Conservation (phyloP, 2,329 filamentous ascomycete genomes). For the Verticillium albo-atrum region DNA sequence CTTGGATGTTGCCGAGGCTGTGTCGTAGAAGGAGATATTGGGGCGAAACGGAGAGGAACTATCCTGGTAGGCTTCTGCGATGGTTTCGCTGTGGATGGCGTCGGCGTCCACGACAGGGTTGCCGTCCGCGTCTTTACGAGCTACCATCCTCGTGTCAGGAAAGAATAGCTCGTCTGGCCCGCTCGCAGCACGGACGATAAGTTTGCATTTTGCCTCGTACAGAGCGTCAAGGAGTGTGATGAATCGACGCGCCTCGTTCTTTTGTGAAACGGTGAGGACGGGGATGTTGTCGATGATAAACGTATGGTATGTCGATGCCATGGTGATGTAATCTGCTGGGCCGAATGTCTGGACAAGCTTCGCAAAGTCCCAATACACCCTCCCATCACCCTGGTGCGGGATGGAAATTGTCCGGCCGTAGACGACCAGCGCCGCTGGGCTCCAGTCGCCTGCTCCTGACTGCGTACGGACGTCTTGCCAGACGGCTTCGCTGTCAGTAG, state of each 20-base stretch:
- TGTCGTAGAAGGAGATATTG: conserved; percentile 66
- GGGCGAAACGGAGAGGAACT: conserved; percentile 72
- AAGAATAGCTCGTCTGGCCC: conserved; percentile 76
- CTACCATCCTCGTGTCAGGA: conserved; percentile 43
- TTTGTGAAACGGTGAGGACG: conserved; percentile 60
- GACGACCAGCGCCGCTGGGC: conserved; percentile 38
- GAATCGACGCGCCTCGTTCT: conserved; percentile 76
- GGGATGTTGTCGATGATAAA: conserved; percentile 70
- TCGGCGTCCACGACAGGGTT: conserved; percentile 22
- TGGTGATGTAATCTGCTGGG: conserved; percentile 77
- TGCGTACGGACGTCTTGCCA: conserved; percentile 17
- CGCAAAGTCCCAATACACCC: conserved; percentile 62
- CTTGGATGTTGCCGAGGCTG: conserved; percentile 35
- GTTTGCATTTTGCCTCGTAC: conserved; percentile 77
- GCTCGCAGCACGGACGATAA: conserved; percentile 62
- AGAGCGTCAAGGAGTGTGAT: conserved; percentile 77
- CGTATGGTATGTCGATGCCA: conserved; percentile 76
- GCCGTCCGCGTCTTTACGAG: neutral
- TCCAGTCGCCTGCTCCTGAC: conserved; percentile 25
- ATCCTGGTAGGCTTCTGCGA: conserved; percentile 71
- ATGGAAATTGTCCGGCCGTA: conserved; percentile 63
- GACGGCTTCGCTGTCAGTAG: conserved; percentile 14
- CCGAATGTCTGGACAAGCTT: conserved; percentile 67
- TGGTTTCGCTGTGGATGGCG: conserved; percentile 38
- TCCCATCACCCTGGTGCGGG: conserved; percentile 51